Evolutionary conservation across 2,329 filamentous ascomycete genomes (phyloP).

Genomic region (Eutypella sp.): DNA sequence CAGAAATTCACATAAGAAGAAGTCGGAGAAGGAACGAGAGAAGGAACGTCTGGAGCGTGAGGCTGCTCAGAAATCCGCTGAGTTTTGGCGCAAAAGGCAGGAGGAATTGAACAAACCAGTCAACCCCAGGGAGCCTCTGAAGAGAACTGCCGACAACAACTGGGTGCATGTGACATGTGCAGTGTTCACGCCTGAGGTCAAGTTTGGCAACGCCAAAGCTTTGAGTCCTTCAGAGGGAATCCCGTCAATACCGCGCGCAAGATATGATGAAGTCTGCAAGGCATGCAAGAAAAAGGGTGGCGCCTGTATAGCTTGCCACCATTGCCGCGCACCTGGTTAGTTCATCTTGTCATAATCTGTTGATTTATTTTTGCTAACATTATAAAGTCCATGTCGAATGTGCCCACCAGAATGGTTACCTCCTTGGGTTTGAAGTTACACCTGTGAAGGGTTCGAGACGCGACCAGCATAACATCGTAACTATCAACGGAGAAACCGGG

Average conservation of each 20-base stretch:
- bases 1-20: conserved; percentile 80
- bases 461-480: conserved; percentile 75
- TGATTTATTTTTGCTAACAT: conserved; percentile 18
- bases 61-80: conserved; percentile 69
- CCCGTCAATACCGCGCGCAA: conserved; percentile 67
- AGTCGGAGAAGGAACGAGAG: conserved; percentile 81
- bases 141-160: conserved; percentile 92
- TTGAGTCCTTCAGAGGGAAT: conserved; percentile 88
- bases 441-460: conserved; percentile 85
- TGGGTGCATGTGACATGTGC: conserved; percentile 97
- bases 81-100: conserved; percentile 80
- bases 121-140: conserved; percentile 83
- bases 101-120: conserved; percentile 77
- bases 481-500: conserved; percentile 74
- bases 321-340: conserved; percentile 55
- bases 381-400: conserved; percentile 78
- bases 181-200: conserved; percentile 86
- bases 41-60: conserved; percentile 84
- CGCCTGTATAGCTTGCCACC: conserved; percentile 80
- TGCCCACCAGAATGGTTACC: conserved; percentile 76
- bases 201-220: conserved; percentile 79
- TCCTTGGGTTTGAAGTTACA: conserved; percentile 83
- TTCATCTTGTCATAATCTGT: background rate
- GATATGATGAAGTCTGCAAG: conserved; percentile 76
- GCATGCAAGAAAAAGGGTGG: conserved; percentile 70